Evolutionary conservation across 164 flowering plant species (phyloP), one percentile per base, ranked within the genome.

Genomic region (Santalum album): DNA sequence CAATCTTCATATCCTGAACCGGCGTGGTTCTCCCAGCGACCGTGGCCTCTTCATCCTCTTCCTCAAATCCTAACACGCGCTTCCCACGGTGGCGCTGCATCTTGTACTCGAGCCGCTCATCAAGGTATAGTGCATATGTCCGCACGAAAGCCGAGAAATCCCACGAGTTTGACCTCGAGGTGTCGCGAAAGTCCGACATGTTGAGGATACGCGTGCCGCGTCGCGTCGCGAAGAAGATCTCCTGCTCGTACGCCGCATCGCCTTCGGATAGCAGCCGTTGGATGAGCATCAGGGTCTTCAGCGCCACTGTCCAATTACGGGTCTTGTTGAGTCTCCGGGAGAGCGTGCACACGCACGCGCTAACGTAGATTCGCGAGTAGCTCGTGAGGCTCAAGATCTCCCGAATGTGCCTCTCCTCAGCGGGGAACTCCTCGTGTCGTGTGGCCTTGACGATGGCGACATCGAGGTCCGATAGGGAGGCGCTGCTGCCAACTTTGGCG

Each of bases 391-490:
- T 74, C 1, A 89, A 51, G 44, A 92, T 73, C 46, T 75, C 81
- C 7, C 73, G 62, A 0, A 82, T 42, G 67, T 89, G 58, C 60
- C 71, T 74, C 71, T 92, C 96, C 1, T 75, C 78, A 1, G 96
- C 71, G 0, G 96, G 96, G 14, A 72, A 76, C 23, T 84, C 89
- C 22, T 83, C 94, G 56, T 92, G 98, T 19, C 96, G 65, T 16
- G 96, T 92, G 7, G 96, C 94, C 65, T 87, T 89, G 17, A 92
- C 83, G 29, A 92, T 73, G 27, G 96, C 94, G 2, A 92, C 88
- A 9, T 89, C 86, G 3, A 89, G 79, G 44, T 84, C 91, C 18
- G 96, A 67, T 7, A 83, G 60, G 71, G 78, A 59, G 58, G 70
- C 62, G 71, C 88, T 82, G 71, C 62, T 59, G 0, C 70, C 69